A percentile compares a stretch with the other conserved stretches of the same genome.
Conservation (phyloP, 495 filamentous ascomycete genomes). For the Xylaria grammica region DNA sequence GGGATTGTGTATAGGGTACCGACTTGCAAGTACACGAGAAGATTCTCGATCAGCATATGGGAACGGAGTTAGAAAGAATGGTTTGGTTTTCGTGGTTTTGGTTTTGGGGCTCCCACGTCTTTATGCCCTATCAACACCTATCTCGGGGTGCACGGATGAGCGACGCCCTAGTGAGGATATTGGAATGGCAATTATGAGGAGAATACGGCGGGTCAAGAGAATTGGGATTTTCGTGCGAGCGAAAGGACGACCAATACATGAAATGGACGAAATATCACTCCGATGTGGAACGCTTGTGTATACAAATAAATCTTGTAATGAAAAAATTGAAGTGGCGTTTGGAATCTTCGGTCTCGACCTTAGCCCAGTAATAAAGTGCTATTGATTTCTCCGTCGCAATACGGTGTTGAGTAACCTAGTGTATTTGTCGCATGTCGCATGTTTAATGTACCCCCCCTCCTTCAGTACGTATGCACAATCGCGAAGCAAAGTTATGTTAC, state of each 20-base stretch:
- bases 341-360: neutral
- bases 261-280: constrained; percentile 13
- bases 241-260: constrained; percentile 14
- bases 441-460: too few relatives aligned
- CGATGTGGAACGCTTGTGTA: constrained; percentile 6
- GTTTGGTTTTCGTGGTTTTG: constrained; percentile 19
- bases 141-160: neutral
- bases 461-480: too few relatives aligned
- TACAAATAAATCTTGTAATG: constrained; percentile 14
- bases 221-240: constrained; percentile 15
- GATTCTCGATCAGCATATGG: constrained; percentile 18
- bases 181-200: constrained; percentile 4
- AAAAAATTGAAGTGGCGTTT: constrained; percentile 17
- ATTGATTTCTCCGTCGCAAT: neutral
- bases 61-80: constrained; percentile 23
- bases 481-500: too few relatives aligned
- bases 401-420: neutral
- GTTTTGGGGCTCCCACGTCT: neutral
- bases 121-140: neutral
- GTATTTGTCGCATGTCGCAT: too few relatives aligned
- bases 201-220: constrained; percentile 10
- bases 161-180: neutral
- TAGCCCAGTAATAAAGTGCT: constrained; percentile 3
- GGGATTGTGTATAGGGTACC: constrained; percentile 22
- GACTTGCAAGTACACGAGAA: constrained; percentile 20